Evolutionary conservation across 805 yeast genomes (phyloP).

Genomic region (Debaryomyces castellii): DNA sequence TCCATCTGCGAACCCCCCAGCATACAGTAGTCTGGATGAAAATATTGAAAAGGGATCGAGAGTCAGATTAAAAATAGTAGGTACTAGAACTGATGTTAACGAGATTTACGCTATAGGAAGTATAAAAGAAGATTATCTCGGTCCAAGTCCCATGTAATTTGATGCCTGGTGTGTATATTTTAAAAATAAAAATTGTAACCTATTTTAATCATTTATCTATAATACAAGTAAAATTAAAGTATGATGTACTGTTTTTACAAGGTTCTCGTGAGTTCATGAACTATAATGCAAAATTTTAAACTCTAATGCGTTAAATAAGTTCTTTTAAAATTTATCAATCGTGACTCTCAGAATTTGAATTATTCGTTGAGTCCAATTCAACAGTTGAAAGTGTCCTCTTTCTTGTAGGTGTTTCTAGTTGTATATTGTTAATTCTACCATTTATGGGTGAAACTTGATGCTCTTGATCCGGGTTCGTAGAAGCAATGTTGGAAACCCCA

Average conservation of each 20-base stretch:
- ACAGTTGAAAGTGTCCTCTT: neutral
- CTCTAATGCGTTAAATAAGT: neutral
- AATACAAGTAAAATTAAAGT: neutral
- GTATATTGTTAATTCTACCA: constrained; percentile 18
- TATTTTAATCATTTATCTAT: constrained; percentile 1
- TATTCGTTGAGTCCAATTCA: neutral
- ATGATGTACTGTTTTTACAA: neutral
- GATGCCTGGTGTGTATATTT: constrained; percentile 1
- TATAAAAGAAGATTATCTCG: constrained; percentile 95
- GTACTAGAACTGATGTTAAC: constrained; percentile 96
- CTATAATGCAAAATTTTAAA: neutral
- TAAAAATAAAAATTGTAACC: neutral
- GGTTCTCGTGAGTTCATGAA: neutral
- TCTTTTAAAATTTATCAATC: neutral
- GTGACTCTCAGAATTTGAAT: neutral
- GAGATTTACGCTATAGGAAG: constrained; percentile 97
- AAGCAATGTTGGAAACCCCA: neutral
- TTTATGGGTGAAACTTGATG: constrained; percentile 18
- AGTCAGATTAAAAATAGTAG: constrained; percentile 92
- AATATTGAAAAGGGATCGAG: constrained; percentile 91
- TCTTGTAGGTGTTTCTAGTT: constrained; percentile 13
- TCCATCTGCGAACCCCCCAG: constrained; percentile 98
- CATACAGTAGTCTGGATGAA: constrained; percentile 93
- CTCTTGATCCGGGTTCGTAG: neutral
- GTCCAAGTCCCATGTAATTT: constrained; percentile 57